Evolutionary conservation across 179 eudicot genomes (phyloP), one percentile per base, ranked within the genome.

Genomic region (Vitellaria paradoxa): DNA sequence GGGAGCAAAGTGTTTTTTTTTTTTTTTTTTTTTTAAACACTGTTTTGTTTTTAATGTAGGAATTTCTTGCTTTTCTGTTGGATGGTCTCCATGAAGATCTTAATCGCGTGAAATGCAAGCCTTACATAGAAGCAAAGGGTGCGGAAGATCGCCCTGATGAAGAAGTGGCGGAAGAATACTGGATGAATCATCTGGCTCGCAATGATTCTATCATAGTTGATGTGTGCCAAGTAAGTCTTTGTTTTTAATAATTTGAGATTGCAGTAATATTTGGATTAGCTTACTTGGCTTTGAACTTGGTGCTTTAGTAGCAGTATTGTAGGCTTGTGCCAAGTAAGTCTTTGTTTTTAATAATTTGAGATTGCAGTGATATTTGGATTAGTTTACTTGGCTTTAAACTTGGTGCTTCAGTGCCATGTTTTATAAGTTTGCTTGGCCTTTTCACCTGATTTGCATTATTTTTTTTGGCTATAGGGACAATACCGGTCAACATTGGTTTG

Each of bases 81-180:
- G 92, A 94, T 87, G 93, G 94, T 30, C 97, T 94, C 55, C 97
- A 89, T 80, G 96, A 94, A 88, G 98, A 92, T 83, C 87, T 94
- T 76, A 94, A 94, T 84, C 93, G 96, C 67, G 96, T 90, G 74
- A 94, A 87, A 81, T 71, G 73, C 63, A 89, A 91, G 76, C 93
- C 97, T 79, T 90, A 89, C 77, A 72, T 86, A 65, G 89, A 88
- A 73, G 79, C 78, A 79, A 83, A 73, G 73, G 93, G 92, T 78
- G 83, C 81, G 68, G 91, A 85, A 78, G 88, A 82, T 47, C 79
- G 84, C 70, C 86, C 85, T 10, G 90, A 88, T 82, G 89, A 85
- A n/a, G 84, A 75, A 85, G 87, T 88, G 69, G 98, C 98, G 8
- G 90, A 92, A 65, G 97, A 90, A 78, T 87, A 87, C 84, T 92